Conservation (phyloP, 768 basidiomycete genomes). For the Lyophyllum shimeji region DNA sequence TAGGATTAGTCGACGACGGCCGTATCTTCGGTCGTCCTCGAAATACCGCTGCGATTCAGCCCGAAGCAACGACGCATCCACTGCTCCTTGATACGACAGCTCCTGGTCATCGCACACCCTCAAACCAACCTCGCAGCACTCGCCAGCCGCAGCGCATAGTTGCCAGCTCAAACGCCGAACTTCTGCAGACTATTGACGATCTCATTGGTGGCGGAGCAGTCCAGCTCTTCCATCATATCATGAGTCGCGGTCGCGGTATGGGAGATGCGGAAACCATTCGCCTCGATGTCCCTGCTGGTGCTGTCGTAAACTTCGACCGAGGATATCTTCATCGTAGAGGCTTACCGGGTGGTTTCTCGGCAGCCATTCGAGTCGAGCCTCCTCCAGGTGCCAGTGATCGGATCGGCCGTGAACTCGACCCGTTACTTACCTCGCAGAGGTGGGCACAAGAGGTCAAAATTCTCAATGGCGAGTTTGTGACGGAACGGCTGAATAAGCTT, state of each 20-base stretch:
- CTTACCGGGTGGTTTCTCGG: constrained; percentile 45
- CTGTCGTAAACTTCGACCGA: constrained; percentile 61
- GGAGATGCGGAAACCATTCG: constrained; percentile 67
- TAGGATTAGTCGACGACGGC: constrained; percentile 46
- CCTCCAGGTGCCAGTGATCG: constrained; percentile 37
- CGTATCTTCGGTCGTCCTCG: constrained; percentile 67
- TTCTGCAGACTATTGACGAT: constrained; percentile 77
- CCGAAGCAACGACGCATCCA: constrained; percentile 79
- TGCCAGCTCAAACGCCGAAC: constrained; percentile 49
- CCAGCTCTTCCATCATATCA: constrained; percentile 82
- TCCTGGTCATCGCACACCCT: constrained; percentile 41
- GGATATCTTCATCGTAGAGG: constrained; percentile 50
- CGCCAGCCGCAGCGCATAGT: constrained; percentile 60
- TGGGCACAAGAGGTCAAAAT: constrained; percentile 91
- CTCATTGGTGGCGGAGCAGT: constrained; percentile 80
- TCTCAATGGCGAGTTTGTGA: constrained; percentile 70
- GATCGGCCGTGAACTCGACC: constrained; percentile 69
- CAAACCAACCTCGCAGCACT: constrained; percentile 44
- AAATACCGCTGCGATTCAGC: constrained; percentile 46
- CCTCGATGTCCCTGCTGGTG: constrained; percentile 71
- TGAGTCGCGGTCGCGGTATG: constrained; percentile 57
- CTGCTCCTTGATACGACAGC: constrained; percentile 67
- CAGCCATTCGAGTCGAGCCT: constrained; percentile 66
- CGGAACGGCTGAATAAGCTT: constrained; percentile 65
- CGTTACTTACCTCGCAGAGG: constrained; percentile 77